Percentiles rank a stretch among this genome's conserved stretches.
These are phyloP conservation scores for Aspergillus kassunensis DNA, from an alignment of 495 filamentous ascomycete genomes.

Conservation along the genomic window DNA sequence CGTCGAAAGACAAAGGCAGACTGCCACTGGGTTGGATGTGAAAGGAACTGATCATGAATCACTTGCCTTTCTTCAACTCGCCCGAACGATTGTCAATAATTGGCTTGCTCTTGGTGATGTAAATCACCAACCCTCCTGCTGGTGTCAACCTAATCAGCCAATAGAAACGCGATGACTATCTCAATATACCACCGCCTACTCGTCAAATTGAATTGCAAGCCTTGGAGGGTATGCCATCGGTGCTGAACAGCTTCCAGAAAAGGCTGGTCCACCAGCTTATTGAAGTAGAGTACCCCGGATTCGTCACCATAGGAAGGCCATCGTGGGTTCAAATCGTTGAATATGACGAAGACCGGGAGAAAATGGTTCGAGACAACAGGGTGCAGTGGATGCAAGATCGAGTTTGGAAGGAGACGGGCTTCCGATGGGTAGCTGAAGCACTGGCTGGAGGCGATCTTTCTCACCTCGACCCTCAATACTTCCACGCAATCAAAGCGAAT, in stretches of 20 bases:
- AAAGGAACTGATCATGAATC: slow-evolving; percentile 52
- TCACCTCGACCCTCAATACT: slow-evolving; percentile 41
- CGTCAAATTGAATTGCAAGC: neutral
- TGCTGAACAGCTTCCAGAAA: slow-evolving; percentile 51
- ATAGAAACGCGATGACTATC: slow-evolving; percentile 21
- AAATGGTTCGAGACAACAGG: slow-evolving; percentile 31
- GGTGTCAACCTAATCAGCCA: slow-evolving; percentile 1
- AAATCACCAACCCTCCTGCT: neutral
- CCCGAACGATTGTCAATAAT: slow-evolving; percentile 37
- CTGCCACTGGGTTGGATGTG: slow-evolving; percentile 38
- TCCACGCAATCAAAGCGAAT: slow-evolving; percentile 21
- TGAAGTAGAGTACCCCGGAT: slow-evolving; percentile 55
- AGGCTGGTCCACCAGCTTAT: slow-evolving; percentile 67
- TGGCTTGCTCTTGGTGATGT: slow-evolving; percentile 41
- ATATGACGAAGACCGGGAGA: slow-evolving; percentile 47
- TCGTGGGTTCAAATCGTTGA: slow-evolving; percentile 52
- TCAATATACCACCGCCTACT: slow-evolving; percentile 32
- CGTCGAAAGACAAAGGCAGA: slow-evolving; percentile 25
- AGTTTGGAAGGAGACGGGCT: slow-evolving; percentile 51
- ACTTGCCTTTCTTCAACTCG: slow-evolving; percentile 50
- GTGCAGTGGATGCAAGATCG: slow-evolving; percentile 36
- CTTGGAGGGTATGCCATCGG: slow-evolving; percentile 12
- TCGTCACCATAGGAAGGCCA: slow-evolving; percentile 42
- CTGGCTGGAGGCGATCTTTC: slow-evolving; percentile 56
- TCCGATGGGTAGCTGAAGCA: slow-evolving; percentile 69